Percentiles rank a stretch among this genome's conserved stretches.
phyloP scores from a whole-genome alignment of 225 moss, liverwort and hornwort genomes.

The Marchantia paleacea region DNA sequence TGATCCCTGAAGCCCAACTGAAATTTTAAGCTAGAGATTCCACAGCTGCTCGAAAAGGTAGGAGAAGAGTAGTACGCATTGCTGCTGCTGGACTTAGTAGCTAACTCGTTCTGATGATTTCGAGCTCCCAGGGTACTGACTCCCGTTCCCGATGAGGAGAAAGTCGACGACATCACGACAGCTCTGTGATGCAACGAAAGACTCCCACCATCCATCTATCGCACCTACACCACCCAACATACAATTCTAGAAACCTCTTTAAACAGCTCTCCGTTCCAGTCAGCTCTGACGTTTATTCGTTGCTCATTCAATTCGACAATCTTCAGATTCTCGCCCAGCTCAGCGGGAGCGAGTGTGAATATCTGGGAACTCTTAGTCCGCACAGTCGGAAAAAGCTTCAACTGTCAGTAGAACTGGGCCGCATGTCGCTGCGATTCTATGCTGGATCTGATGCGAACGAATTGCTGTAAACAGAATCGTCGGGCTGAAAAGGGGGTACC shows the following conservation, averaged over 20 bases:
- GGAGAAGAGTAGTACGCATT: too few species aligned
- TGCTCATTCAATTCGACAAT: neutral
- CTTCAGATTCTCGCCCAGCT: too few species aligned
- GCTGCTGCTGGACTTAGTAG: too few species aligned
- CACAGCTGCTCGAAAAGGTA: neutral
- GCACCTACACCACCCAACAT: neutral
- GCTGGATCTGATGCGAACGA: too few species aligned
- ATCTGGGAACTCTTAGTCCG: neutral
- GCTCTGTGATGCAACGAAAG: neutral
- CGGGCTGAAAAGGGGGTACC: too few species aligned
- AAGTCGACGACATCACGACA: constrained; percentile 1
- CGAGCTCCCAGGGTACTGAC: neutral
- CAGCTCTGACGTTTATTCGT: neutral
- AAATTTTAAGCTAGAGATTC: too few species aligned
- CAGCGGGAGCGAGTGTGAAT: neutral
- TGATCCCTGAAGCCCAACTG: neutral
- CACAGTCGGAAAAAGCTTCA: too few species aligned
- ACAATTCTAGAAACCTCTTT: neutral
- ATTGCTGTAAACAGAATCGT: too few species aligned
- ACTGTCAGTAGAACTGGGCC: neutral
- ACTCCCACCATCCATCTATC: neutral
- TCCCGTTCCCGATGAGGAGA: neutral
- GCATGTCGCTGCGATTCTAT: neutral
- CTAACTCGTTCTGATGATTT: neutral
- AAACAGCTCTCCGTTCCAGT: neutral